Conservation (phyloP, 208 protist genomes). For the Strigomonas culicis region DNA sequence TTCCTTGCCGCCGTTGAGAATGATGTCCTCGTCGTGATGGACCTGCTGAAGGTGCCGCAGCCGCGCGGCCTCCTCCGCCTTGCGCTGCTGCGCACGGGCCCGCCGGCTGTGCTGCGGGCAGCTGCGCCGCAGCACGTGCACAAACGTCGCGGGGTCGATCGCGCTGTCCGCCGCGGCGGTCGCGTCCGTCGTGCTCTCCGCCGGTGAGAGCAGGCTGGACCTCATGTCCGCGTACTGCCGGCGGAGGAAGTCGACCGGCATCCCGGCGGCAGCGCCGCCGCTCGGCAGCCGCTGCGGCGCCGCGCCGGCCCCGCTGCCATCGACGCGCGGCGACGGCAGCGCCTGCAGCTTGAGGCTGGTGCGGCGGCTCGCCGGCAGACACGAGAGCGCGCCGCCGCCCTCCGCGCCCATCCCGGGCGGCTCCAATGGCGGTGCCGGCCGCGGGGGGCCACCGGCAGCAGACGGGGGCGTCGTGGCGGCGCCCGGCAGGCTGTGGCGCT, state of each 20-base stretch:
- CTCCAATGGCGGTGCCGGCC: too few species aligned
- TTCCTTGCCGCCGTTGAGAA: slow-evolving; percentile 14
- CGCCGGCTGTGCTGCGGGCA: not conserved
- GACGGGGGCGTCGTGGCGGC: not conserved
- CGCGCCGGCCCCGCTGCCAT: too few species aligned
- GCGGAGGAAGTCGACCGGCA: slow-evolving; percentile 2
- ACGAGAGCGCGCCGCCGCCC: not conserved
- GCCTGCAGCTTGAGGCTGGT: not conserved
- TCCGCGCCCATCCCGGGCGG: not conserved
- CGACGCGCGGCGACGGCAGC: too few species aligned
- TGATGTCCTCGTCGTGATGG: slow-evolving; percentile 14
- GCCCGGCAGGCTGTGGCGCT: not conserved
- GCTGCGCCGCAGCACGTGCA: not conserved
- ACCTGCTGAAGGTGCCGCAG: slow-evolving; percentile 11
- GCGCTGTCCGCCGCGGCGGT: not conserved
- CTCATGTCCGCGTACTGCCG: slow-evolving; percentile 3
- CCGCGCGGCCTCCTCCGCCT: not conserved
- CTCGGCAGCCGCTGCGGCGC: too few species aligned
- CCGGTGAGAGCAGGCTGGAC: not conserved
- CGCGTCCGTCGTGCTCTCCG: not conserved
- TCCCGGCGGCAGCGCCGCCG: too few species aligned
- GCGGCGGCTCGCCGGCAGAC: not conserved
- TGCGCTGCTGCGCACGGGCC: not conserved
- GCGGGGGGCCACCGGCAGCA: too few species aligned
- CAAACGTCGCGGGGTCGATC: slow-evolving; percentile 2